Conservation (phyloP, 2,329 filamentous ascomycete genomes). For the Xylariaceae sp. region DNA sequence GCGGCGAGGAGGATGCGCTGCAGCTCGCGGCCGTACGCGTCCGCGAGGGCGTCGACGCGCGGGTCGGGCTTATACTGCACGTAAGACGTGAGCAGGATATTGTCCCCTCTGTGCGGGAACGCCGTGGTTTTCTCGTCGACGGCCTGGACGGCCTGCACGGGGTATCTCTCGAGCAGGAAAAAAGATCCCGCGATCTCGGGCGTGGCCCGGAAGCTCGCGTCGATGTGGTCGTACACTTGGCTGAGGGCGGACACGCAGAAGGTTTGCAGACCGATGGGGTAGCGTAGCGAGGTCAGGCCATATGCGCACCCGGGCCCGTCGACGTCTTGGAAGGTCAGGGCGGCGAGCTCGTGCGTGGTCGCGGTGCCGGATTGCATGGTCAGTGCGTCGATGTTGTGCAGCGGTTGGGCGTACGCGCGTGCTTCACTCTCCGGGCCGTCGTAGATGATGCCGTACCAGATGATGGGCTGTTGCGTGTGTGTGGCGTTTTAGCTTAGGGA, state of each 20-base stretch:
- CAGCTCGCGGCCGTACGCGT: conserved; percentile 15
- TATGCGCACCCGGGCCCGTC: conserved; percentile 17
- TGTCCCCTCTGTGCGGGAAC: conserved; percentile 19
- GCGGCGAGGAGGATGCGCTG: conserved; percentile 12
- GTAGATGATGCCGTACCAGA: conserved; percentile 22
- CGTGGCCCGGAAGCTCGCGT: conserved; percentile 9
- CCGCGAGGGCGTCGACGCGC: conserved; percentile 10
- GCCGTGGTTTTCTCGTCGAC: conserved; percentile 13
- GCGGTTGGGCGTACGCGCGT: conserved; percentile 15
- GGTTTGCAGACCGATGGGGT: conserved; percentile 17
- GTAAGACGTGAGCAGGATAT: conserved; percentile 19
- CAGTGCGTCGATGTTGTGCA: conserved; percentile 15
- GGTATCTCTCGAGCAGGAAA: conserved; percentile 22
- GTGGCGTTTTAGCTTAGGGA: no score
- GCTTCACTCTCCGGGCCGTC: conserved; percentile 12
- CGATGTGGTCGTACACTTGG: conserved; percentile 18
- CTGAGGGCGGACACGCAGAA: conserved; percentile 14
- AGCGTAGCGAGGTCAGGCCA: conserved; percentile 17
- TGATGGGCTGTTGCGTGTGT: conserved; percentile 21
- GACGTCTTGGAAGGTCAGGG: conserved; percentile 12
- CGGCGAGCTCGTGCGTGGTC: conserved; percentile 16
- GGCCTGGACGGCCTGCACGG: conserved; percentile 19
- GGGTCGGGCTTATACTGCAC: conserved; percentile 15
- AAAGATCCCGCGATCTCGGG: conserved; percentile 18
- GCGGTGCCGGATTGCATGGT: conserved; percentile 13